Evolutionary conservation across 805 yeast species (phyloP), one percentile per base, ranked within the genome.

Genomic region (Yarrowia sp.): DNA sequence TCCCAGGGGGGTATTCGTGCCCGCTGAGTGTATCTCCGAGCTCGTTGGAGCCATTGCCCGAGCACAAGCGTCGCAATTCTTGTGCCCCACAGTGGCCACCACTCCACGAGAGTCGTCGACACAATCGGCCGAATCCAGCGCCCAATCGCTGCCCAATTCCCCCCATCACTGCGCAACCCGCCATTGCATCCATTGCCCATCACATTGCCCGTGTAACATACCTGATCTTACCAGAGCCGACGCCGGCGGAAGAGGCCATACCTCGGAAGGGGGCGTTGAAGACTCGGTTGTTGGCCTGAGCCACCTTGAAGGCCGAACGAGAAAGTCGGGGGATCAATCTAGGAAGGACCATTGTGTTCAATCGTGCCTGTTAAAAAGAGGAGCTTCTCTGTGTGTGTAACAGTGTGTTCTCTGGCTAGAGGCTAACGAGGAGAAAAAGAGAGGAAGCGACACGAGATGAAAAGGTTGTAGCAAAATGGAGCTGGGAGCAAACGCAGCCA

Each of bases 291-390:
- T 89, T 88, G 80, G 92, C 91, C 85, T 87, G 90, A 78, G 92
- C 96, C 77, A 94, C 93, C 82, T 88, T 87, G 83, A 89, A 87
- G 78, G 97, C 97, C 79, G 90, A 85, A 83, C 92, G 92, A 76
- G 97, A 87, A 78, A 78, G 69, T 71, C 77, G 76, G 68, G 81
- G 81, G 69, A 78, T 71, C 69, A 78, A 76, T 72, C 81, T 78
- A 67, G 80, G 85, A 79, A 83, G 84, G 82, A 85, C 87, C 88
- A 85, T 85, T 78, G 87, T 81, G 90, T 92, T 63, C 75, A 19
- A 19, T 63, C 67, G 67, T 63, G 67, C 67, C 67, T 63, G 67
- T 63, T 59, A 59, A 59, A 59, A 63, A 63, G 67, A 63, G 56
- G 67, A 63, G 67, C 67, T 63, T 59, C 65, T 59, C 65, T 59